These are phyloP conservation scores for Elasticomyces elasticus DNA, from an alignment of 495 filamentous ascomycete species.

Conservation along the genomic window DNA sequence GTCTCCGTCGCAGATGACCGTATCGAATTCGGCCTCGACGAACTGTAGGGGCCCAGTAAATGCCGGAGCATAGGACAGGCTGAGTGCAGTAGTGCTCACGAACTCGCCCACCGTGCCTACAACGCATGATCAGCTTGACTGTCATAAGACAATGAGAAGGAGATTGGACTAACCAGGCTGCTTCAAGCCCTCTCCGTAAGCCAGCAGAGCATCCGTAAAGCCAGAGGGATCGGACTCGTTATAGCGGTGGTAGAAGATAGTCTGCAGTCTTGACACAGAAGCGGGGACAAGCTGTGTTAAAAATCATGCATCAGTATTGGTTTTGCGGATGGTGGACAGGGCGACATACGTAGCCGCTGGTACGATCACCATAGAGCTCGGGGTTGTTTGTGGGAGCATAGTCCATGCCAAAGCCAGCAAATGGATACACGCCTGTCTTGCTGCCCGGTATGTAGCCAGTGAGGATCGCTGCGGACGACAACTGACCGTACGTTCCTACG, in stretches of 20 bases:
- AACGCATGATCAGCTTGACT: background rate
- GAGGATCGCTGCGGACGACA: conserved; percentile 24
- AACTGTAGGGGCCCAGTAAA: conserved; percentile 29
- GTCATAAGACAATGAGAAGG: background rate
- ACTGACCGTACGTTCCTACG: background rate
- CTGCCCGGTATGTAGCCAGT: conserved; percentile 25
- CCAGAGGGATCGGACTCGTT: conserved; percentile 12
- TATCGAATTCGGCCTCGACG: conserved; percentile 26
- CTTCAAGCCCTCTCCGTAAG: conserved; percentile 23
- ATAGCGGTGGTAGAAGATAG: conserved; percentile 19
- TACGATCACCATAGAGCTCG: background rate
- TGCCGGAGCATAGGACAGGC: conserved; percentile 9
- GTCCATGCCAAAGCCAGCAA: conserved; percentile 20
- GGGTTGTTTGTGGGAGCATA: conserved; percentile 24
- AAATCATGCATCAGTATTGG: no score
- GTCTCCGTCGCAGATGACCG: conserved; percentile 21
- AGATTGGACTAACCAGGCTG: conserved; percentile 17
- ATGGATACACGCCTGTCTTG: conserved; percentile 4
- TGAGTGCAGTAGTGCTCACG: background rate
- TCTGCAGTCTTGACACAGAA: conserved; percentile 18
- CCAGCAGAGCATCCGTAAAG: conserved; percentile 23
- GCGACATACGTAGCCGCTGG: background rate
- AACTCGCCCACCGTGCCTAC: conserved; percentile 19
- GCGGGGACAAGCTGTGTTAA: background rate
- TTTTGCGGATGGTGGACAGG: background rate